Evolutionary conservation across 768 basidiomycete species (phyloP), one percentile per base, ranked within the genome.

Genomic region (Collybia sp.): DNA sequence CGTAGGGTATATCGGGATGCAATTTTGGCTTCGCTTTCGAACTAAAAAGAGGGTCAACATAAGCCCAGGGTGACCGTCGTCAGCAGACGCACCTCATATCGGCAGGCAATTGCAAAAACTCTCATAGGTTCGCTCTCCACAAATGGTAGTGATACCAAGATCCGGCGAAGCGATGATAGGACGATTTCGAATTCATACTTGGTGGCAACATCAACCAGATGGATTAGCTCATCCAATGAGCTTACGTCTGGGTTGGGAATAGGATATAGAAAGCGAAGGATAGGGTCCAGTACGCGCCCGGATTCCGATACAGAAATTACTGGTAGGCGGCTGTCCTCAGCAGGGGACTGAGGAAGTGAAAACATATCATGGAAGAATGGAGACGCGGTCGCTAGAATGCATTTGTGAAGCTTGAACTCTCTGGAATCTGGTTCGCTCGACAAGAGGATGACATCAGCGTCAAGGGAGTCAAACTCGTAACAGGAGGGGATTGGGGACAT

Each of bases 291-390:
- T 13, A 50, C 52, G 18, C 42, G 46, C 32, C 57, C 58, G 5
- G 48, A 46, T 49, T 69, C 69, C 30, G 58, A 38, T 10, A 68
- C 53, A 40, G 56, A 57, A 42, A 70, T 60, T 2, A 58, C 52
- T 15, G 31, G 41, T 32, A 52, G 53, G 9, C 33, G 36, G 18
- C 41, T 15, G 3, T 9, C 0, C 53, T 15, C 6, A 51, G 20
- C 20, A 53, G 48, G 12, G 71, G 64, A 41, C 74, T 71, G n/a
- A 73, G 70, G 12, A 77, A 54, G 37, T 67, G 46, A 50, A 79
- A 72, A 70, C 77, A 37, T 70, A 32, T 75, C 67, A 20, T 61
- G 56, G 54, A 79, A 79, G 58, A 79, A 75, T 12, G 72, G 64
- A 10, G 78, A 80, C 3, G 75, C 70, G n/a, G 61, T 57, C 17